phyloP scores from a whole-genome alignment of 2,329 filamentous ascomycete species.

The Diaporthe eres region DNA sequence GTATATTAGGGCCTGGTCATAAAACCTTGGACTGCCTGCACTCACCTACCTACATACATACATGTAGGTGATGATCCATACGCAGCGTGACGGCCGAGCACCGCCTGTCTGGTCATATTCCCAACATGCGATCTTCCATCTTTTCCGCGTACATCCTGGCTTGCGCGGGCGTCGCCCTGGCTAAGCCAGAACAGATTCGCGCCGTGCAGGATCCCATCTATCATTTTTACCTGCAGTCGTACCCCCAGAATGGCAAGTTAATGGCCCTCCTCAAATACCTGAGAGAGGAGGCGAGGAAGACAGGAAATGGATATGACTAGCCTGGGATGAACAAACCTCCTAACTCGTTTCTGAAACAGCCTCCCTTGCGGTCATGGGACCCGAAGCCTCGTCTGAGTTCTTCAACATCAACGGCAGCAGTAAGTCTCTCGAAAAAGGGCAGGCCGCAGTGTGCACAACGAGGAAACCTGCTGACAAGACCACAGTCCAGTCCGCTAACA shows the following conservation, averaged over 20 bases:
- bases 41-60: background rate
- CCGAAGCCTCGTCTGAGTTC: conserved; percentile 62
- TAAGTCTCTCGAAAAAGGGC: background rate
- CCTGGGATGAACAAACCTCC: conserved; percentile 14
- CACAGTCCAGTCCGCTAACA: conserved; percentile 51
- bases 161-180: conserved; percentile 37
- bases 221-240: conserved; percentile 66
- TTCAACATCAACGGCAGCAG: conserved; percentile 61
- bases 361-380: conserved; percentile 63
- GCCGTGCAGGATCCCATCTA: conserved; percentile 64
- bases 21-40: conserved; percentile 1
- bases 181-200: conserved; percentile 64
- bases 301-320: too few relatives aligned
- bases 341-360: conserved; percentile 44
- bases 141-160: conserved; percentile 1
- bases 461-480: background rate
- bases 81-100: background rate
- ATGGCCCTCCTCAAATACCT: background rate
- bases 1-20: background rate
- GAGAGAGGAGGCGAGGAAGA: background rate
- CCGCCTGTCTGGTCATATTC: too few relatives aligned
- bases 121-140: conserved; percentile 21
- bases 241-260: conserved; percentile 56
- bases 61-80: background rate
- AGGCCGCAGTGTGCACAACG: accelerated